Base-by-base conservation (phyloP, 2,329 filamentous ascomycete genomes). In the Ambrosiella cleistominuta region DNA sequence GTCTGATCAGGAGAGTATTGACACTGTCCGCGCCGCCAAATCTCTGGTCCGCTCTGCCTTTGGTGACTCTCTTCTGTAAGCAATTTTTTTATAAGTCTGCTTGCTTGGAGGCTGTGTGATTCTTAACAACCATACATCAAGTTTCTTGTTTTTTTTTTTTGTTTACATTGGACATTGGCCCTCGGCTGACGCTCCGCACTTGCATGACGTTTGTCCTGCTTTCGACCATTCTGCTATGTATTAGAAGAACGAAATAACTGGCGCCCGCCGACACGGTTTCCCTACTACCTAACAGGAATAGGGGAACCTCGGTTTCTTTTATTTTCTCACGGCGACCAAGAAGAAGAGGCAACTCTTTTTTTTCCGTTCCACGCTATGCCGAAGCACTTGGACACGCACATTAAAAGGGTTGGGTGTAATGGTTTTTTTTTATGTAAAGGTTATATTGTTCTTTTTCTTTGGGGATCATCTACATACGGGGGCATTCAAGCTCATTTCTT, bases 31-130 rank as follows among this genome's bases (percentile, higher is more conserved):
- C 56, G 88, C 91, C 1, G 93, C 91, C 5, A 93, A 89, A 70
- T 95, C 88, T 47, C 76, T 98, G 64, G 88, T 97, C 55, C 78
- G 93, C 60, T 96, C 91, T 68, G 91, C 89, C 4, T 74, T 97
- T 63, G 93, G 93, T 17, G 93, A 98, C 74, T 94, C 87, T 54
- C 72, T 97, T 65, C 73, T 97, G 67, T 96, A 66, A 61, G 50
- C 45, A 3, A 13, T 36, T 49, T 15, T 35, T n/a, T 17, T 56
- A 13, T 44, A 5, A 42, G 27, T 27, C 27, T 27, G 27, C 40
- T 12, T 13, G 19, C 44, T 47, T n/a, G 39, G 4, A 12, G 7
- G 7, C 27, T 3, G 12, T 52, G 27, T 57, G 6, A 7, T 9
- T 39, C 27, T 52, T 60, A 15, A 3, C 13, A 19, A 5, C 17